Percentiles rank a stretch among this genome's conserved stretches.
Conservation (phyloP, 192 early-diverging fungal genomes). For the Anaeromyces robustus region DNA sequence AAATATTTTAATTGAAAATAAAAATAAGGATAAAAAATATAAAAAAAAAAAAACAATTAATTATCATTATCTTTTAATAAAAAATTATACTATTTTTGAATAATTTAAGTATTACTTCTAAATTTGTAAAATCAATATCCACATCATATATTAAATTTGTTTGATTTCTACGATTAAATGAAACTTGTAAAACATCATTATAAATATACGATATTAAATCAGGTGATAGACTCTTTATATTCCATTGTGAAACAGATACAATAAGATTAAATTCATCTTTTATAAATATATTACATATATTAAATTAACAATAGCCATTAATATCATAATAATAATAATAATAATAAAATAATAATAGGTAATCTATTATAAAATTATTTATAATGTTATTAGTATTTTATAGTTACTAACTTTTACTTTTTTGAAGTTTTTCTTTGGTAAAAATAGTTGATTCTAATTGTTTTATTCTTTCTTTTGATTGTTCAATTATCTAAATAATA, state of each 20-base stretch:
- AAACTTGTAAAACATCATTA: background rate
- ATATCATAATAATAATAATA: no score
- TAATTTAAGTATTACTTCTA: background rate
- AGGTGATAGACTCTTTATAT: background rate
- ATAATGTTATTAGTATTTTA: no score
- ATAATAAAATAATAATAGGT: no score
- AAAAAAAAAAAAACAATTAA: no score
- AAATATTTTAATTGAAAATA: no score
- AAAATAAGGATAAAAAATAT: no score
- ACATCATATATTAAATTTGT: background rate
- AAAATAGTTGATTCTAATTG: background rate
- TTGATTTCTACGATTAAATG: background rate
- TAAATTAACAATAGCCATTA: no score
- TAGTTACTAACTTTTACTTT: background rate
- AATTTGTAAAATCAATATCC: background rate
- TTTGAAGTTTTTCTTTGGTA: background rate
- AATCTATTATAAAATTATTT: no score
- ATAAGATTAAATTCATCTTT: background rate
- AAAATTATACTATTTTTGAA: no score
- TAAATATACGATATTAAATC: background rate
- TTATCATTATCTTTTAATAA: no score
- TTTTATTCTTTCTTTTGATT: background rate
- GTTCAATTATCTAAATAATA: background rate
- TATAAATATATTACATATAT: background rate
- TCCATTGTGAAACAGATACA: background rate